phyloP scores from a whole-genome alignment of 2,329 filamentous ascomycete species.

The Plectosphaerella cucumerina region DNA sequence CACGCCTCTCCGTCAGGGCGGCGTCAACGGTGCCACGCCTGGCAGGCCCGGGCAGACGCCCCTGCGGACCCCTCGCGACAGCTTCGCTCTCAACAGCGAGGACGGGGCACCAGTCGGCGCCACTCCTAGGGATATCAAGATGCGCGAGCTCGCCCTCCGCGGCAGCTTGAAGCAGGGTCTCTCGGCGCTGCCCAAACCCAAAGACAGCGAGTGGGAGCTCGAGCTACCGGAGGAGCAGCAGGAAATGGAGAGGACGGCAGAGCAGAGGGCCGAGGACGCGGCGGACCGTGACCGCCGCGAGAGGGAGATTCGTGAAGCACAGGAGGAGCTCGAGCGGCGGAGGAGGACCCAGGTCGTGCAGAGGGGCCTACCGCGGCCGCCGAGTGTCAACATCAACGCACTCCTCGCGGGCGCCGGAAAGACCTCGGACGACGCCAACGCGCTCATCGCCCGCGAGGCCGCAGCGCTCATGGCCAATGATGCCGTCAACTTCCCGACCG shows the following conservation, averaged over 20 bases:
- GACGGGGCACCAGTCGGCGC: conserved; percentile 65
- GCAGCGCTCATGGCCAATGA: conserved; percentile 80
- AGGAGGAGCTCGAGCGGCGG: conserved; percentile 72
- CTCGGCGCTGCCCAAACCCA: conserved; percentile 84
- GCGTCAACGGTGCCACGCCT: conserved; percentile 65
- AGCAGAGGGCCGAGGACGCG: conserved; percentile 51
- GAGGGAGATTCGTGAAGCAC: conserved; percentile 66
- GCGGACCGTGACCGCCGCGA: conserved; percentile 79
- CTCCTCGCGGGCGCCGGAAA: conserved; percentile 57
- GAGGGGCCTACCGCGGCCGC: conserved; percentile 72
- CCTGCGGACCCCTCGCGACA: conserved; percentile 83
- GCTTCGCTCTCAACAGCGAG: conserved; percentile 74
- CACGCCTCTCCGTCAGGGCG: conserved; percentile 70
- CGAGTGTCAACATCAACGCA: conserved; percentile 63
- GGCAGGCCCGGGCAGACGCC: conserved; percentile 73
- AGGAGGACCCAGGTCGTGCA: conserved; percentile 92
- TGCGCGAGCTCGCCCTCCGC: conserved; percentile 65
- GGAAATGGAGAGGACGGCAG: conserved; percentile 44
- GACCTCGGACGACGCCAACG: conserved; percentile 59
- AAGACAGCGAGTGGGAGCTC: conserved; percentile 90
- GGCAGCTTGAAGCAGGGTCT: conserved; percentile 68
- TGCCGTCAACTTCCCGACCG: conserved; percentile 68
- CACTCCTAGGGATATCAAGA: conserved; percentile 72
- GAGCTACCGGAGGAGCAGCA: conserved; percentile 81
- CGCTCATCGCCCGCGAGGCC: conserved; percentile 71